phyloP scores from a whole-genome alignment of 768 basidiomycete genomes.

The Dacryopinax spathularia region DNA sequence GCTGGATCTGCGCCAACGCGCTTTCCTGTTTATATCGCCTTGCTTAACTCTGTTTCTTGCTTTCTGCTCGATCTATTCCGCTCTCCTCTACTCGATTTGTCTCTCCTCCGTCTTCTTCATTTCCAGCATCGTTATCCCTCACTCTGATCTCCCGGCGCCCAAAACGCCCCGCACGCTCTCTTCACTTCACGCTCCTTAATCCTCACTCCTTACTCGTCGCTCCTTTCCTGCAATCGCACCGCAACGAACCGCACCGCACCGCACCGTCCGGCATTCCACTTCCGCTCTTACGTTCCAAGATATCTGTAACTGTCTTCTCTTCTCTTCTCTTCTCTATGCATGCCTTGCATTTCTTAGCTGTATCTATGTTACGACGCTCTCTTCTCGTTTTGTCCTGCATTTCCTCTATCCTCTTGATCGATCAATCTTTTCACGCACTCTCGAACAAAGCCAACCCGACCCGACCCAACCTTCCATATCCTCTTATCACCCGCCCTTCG shows the following conservation, averaged over 20 bases:
- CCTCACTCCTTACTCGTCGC: neutral
- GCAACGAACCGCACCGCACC: no score
- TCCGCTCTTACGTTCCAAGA: neutral
- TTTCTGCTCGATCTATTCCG: neutral
- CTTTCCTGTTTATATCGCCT: neutral
- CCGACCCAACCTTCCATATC: no score
- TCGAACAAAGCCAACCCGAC: no score
- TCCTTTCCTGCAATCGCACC: neutral
- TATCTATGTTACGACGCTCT: slow-evolving; percentile 5
- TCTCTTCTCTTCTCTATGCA: slow-evolving; percentile 8
- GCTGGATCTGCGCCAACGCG: no score
- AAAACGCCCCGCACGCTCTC: neutral
- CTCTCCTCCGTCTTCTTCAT: neutral
- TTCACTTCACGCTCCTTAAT: neutral
- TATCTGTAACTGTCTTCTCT: slow-evolving; percentile 1
- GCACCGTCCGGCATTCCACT: neutral
- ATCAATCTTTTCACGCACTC: no score
- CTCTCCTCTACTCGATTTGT: neutral
- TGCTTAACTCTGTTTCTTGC: neutral
- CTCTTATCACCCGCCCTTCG: no score
- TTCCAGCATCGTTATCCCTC: neutral
- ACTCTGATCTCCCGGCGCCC: neutral
- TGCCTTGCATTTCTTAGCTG: no score
- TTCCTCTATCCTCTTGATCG: neutral
- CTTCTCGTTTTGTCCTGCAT: slow-evolving; percentile 4